Evolutionary conservation across 768 basidiomycete genomes (phyloP), one percentile per base, ranked within the genome.

Genomic region (Leccinum disarticulatum): DNA sequence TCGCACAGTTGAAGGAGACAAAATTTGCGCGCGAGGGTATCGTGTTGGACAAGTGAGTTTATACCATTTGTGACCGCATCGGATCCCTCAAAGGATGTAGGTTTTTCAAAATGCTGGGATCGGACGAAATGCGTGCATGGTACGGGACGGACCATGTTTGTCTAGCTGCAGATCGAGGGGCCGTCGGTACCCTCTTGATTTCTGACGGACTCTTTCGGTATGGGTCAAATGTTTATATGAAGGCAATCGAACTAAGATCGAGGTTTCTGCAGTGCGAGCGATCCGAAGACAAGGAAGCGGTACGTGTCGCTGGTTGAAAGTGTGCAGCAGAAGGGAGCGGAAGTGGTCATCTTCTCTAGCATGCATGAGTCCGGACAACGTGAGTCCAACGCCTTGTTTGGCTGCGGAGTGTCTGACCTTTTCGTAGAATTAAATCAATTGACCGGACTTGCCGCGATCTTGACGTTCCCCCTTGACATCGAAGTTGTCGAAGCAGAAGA

Each of bases 311-410:
- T 98, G 36, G 94, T 96, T 1, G 96, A 99, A 73, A 86, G 84
- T 36, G 94, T 98, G 15, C 87, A 89, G 65, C 81, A 86, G 50
- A 92, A 90, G 64, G 93, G 95, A 27, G 96, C 87, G 27, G 95
- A 98, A 70, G 95, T 95, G 6, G 80, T 98, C 19, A 95, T 98
- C 64, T 99, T 98, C 74, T 98, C 96, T 4, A 98, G 95, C 68
- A 98, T 99, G 97, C 97, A 99, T 70, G 97, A 99, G 76, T 93
- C 92, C 22, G 97, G 97, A 14, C 95, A 98, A 81, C 95, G 95
- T 96, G 69, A 68, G 91, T 78, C 41, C 47, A 28, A 46, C 57
- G 10, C 27, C 17, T 55, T 6, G 11, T 36, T 35, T 7, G n/a
- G 9, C 19, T n/a, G 22, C 1, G 10, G 36, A 41, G 58, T 6